Conservation (phyloP, 495 filamentous ascomycete genomes). For the Pseudoneurospora amorphoporcata region DNA sequence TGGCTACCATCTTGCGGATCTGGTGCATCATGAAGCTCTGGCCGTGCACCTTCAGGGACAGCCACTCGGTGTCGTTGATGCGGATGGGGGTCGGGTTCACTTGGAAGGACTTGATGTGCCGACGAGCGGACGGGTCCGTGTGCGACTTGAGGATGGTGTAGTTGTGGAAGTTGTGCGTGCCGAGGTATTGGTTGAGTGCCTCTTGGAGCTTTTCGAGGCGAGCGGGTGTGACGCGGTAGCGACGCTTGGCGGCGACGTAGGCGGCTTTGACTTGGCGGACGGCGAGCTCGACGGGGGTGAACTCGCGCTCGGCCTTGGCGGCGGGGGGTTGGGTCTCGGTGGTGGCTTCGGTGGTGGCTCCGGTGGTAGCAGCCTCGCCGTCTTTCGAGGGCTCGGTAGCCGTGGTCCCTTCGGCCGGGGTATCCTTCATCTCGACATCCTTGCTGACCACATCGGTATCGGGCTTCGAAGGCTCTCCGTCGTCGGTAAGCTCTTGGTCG, state of each 20-base stretch:
- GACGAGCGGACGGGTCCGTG: conserved; percentile 70
- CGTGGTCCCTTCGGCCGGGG: background rate
- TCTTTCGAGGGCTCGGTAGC: background rate
- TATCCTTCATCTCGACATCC: conserved; percentile 8
- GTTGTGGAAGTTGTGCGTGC: conserved; percentile 88
- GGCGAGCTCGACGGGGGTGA: conserved; percentile 46
- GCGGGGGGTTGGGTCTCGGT: background rate
- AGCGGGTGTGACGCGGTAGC: conserved; percentile 65
- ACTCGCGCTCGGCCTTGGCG: conserved; percentile 14
- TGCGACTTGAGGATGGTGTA: conserved; percentile 82
- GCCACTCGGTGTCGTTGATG: conserved; percentile 87
- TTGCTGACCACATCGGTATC: background rate
- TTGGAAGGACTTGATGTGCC: conserved; percentile 82
- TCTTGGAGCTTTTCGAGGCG: conserved; percentile 64
- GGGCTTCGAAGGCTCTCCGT: background rate
- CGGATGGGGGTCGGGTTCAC: conserved; percentile 61
- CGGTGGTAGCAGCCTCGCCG: conserved; percentile 3
- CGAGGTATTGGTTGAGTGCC: conserved; percentile 58
- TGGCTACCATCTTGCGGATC: conserved; percentile 96
- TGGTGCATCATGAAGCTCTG: conserved; percentile 99
- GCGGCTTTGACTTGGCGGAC: conserved; percentile 68
- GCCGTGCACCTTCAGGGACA: conserved; percentile 89
- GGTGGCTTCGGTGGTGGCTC: background rate
- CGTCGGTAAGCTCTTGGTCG: conserved; percentile 19
- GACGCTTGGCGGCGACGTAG: conserved; percentile 64